These are phyloP conservation scores for Entomortierella beljakovae DNA, from an alignment of 192 early-diverging fungal genomes.

Conservation along the genomic window DNA sequence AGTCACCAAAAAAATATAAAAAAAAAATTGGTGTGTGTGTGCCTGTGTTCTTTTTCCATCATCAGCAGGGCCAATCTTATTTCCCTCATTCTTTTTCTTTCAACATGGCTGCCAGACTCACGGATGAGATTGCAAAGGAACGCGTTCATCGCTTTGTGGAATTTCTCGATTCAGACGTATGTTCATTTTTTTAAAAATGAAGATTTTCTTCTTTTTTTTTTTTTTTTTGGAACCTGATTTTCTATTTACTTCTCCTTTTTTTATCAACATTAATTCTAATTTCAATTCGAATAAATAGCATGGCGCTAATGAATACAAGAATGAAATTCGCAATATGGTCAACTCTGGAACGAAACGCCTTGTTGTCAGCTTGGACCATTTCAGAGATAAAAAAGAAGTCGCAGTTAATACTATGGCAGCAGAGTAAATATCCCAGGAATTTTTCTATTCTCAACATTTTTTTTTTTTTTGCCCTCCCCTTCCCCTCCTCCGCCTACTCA, in stretches of 20 bases:
- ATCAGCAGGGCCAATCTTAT: too few species aligned
- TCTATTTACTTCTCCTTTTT: not conserved
- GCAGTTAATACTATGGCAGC: slow-evolving; percentile 74
- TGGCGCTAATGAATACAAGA: slow-evolving; percentile 53
- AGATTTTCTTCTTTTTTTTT: not conserved
- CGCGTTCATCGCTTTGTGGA: slow-evolving; percentile 32
- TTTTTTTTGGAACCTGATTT: not conserved
- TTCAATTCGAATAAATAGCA: slow-evolving; percentile 24
- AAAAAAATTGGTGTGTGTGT: too few species aligned
- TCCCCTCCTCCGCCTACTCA: too few species aligned
- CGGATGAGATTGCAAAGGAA: slow-evolving; percentile 41
- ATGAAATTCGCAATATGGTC: slow-evolving; percentile 54
- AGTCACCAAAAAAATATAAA: too few species aligned
- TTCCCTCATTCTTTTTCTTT: not conserved
- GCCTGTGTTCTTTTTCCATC: too few species aligned
- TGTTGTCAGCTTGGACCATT: slow-evolving; percentile 90
- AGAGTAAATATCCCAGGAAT: slow-evolving; percentile 73
- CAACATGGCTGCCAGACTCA: slow-evolving; percentile 30
- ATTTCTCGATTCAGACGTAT: slow-evolving; percentile 50
- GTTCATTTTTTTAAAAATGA: not conserved
- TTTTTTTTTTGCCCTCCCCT: too few species aligned
- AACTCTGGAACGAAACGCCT: slow-evolving; percentile 63
- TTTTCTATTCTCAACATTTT: too few species aligned
- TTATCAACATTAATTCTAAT: too few species aligned
- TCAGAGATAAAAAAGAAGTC: slow-evolving; percentile 87